These are phyloP conservation scores for Abortiporus biennis DNA, from an alignment of 1,284 basidiomycete genomes.

Conservation along the genomic window DNA sequence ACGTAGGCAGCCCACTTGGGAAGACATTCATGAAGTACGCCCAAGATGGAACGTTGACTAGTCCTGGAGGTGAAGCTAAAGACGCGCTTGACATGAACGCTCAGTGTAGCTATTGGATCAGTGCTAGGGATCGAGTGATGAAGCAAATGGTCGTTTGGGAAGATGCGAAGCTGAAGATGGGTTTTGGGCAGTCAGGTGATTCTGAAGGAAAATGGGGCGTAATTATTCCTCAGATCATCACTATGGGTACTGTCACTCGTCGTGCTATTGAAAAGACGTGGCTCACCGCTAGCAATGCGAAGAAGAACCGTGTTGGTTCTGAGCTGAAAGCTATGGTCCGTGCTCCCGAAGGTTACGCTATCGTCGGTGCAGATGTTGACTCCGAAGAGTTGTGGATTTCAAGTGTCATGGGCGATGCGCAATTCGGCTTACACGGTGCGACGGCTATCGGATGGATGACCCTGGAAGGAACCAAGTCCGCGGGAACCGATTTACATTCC, in stretches of 20 bases:
- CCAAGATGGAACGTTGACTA: slow-evolving; percentile 79
- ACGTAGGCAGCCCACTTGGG: slow-evolving; percentile 88
- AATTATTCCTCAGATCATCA: slow-evolving; percentile 94
- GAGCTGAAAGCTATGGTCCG: slow-evolving; percentile 98
- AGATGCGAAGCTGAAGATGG: slow-evolving; percentile 41
- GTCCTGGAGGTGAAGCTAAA: slow-evolving; percentile 73
- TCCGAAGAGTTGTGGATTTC: slow-evolving; percentile 99
- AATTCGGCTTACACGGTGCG: slow-evolving; percentile 95
- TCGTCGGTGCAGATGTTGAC: slow-evolving; percentile 98
- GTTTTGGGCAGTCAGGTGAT: slow-evolving; percentile 17
- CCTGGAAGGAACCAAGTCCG: slow-evolving; percentile 94
- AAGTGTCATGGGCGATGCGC: slow-evolving; percentile 97
- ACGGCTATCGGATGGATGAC: slow-evolving; percentile 99
- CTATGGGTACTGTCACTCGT: slow-evolving; percentile 98
- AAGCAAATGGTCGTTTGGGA: slow-evolving; percentile 96
- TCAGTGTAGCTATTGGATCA: slow-evolving; percentile 98
- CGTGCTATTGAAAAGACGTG: slow-evolving; percentile 98
- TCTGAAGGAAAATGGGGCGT: slow-evolving; percentile 68
- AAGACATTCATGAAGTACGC: slow-evolving; percentile 90
- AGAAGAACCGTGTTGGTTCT: slow-evolving; percentile 94
- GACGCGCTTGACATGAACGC: slow-evolving; percentile 91
- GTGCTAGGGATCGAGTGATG: slow-evolving; percentile 85
- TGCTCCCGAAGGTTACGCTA: slow-evolving; percentile 88
- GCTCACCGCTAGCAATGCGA: slow-evolving; percentile 98
- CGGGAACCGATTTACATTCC: slow-evolving; percentile 95